These are phyloP conservation scores for Pythium phragmitis DNA, from an alignment of 352 stramenopile genomes.

Conservation along the genomic window DNA sequence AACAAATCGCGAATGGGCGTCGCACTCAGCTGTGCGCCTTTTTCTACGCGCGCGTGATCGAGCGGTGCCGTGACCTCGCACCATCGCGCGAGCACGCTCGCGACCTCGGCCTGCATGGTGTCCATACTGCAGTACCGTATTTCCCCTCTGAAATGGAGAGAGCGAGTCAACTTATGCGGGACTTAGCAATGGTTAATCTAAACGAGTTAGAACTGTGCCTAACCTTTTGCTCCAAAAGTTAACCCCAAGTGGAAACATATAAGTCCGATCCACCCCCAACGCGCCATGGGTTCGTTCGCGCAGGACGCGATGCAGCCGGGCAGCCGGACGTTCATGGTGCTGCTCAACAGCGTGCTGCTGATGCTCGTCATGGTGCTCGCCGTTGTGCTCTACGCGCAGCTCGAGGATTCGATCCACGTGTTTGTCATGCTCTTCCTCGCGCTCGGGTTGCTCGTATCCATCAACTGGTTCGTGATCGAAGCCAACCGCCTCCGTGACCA, in stretches of 20 bases:
- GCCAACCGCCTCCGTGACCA: constrained; percentile 61
- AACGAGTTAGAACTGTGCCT: background rate
- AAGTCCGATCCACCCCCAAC: background rate
- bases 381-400: constrained; percentile 71
- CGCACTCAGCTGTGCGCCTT: constrained; percentile 6
- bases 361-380: constrained; percentile 76
- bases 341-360: constrained; percentile 66
- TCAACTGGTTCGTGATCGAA: constrained; percentile 88
- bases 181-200: background rate
- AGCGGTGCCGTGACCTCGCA: constrained; percentile 27
- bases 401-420: constrained; percentile 81
- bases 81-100: constrained; percentile 22
- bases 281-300: constrained; percentile 36
- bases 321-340: constrained; percentile 72
- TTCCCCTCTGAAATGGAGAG: background rate
- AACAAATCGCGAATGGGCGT: background rate
- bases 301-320: constrained; percentile 59
- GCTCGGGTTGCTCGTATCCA: constrained; percentile 74
- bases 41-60: constrained; percentile 13
- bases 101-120: constrained; percentile 17
- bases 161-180: too few relatives aligned
- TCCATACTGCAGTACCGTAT: background rate
- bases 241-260: background rate
- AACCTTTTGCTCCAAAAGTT: background rate
- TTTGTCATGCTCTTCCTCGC: constrained; percentile 86